These are phyloP conservation scores for Xylaria sp. DNA, from an alignment of 2,329 filamentous ascomycete genomes.

Conservation along the genomic window DNA sequence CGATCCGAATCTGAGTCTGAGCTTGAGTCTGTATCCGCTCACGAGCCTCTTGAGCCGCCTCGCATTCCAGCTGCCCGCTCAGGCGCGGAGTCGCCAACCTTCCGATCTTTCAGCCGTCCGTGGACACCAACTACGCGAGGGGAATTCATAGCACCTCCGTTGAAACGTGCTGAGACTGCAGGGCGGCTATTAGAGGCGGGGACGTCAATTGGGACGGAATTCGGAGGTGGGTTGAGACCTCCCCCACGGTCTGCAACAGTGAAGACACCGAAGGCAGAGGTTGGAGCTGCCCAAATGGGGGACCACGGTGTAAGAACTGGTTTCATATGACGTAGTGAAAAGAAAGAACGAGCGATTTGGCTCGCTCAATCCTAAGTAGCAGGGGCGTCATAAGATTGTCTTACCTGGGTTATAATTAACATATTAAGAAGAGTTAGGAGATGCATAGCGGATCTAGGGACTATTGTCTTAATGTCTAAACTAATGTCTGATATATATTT, in stretches of 20 bases:
- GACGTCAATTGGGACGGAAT: slow-evolving; percentile 8
- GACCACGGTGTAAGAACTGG: slow-evolving; percentile 1
- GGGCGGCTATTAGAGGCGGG: not conserved
- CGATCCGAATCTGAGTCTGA: slow-evolving; percentile 30
- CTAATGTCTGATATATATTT: slow-evolving; percentile 30
- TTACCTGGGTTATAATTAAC: slow-evolving; percentile 7
- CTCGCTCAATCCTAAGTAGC: not conserved
- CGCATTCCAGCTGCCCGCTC: slow-evolving; percentile 36
- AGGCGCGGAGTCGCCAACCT: slow-evolving; percentile 44
- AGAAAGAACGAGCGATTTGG: not conserved
- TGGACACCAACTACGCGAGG: slow-evolving; percentile 35
- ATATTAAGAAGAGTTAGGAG: slow-evolving; percentile 11
- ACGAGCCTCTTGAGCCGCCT: slow-evolving; percentile 34
- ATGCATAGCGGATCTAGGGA: slow-evolving; percentile 23
- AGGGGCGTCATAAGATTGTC: not conserved
- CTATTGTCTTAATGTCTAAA: slow-evolving; percentile 36
- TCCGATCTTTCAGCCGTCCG: slow-evolving; percentile 44
- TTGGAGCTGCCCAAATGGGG: not conserved
- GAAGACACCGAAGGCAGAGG: slow-evolving; percentile 16
- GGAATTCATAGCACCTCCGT: slow-evolving; percentile 13
- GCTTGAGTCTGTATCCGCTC: slow-evolving; percentile 13
- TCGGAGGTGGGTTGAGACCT: slow-evolving; percentile 26
- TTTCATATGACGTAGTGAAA: slow-evolving; percentile 25
- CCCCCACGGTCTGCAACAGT: slow-evolving; percentile 32
- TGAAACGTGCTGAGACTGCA: slow-evolving; percentile 32